phyloP scores from a whole-genome alignment of 805 yeast species.

The Sugiyamaella qingdaonensis region DNA sequence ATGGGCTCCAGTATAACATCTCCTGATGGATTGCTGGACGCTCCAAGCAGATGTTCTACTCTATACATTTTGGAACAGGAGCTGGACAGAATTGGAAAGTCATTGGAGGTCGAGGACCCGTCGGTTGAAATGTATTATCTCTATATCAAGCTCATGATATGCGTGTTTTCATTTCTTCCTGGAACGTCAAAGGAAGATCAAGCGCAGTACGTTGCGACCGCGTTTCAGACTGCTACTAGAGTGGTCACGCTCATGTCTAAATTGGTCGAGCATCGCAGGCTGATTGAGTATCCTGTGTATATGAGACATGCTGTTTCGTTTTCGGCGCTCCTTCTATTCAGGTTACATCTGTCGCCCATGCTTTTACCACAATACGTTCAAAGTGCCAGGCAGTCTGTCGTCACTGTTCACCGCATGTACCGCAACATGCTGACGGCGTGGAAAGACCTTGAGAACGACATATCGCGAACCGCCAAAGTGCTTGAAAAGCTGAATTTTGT shows the following conservation, averaged over 20 bases:
- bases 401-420: conserved; percentile 82
- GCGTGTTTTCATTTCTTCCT: conserved; percentile 83
- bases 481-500: conserved; percentile 85
- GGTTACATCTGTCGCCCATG: conserved; percentile 73
- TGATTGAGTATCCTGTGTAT: conserved; percentile 82
- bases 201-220: conserved; percentile 74
- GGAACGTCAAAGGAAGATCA: conserved; percentile 79
- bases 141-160: conserved; percentile 74
- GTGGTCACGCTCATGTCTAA: conserved; percentile 74
- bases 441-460: conserved; percentile 86
- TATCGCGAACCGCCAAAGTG: conserved; percentile 86
- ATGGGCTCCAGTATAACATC: conserved; percentile 84
- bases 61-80: conserved; percentile 75
- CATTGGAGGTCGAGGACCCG: conserved; percentile 59
- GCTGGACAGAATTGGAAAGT: conserved; percentile 63
- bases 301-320: conserved; percentile 82
- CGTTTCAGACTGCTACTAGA: conserved; percentile 76
- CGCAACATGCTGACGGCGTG: conserved; percentile 88
- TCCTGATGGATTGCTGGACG: conserved; percentile 86
- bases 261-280: conserved; percentile 59
- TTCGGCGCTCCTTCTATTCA: conserved; percentile 69
- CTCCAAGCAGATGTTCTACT: conserved; percentile 75
- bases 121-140: conserved; percentile 73
- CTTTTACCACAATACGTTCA: conserved; percentile 69
- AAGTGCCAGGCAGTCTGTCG: conserved; percentile 88